These are phyloP conservation scores for Bullera alba DNA, from an alignment of 768 basidiomycete species.

Conservation along the genomic window DNA sequence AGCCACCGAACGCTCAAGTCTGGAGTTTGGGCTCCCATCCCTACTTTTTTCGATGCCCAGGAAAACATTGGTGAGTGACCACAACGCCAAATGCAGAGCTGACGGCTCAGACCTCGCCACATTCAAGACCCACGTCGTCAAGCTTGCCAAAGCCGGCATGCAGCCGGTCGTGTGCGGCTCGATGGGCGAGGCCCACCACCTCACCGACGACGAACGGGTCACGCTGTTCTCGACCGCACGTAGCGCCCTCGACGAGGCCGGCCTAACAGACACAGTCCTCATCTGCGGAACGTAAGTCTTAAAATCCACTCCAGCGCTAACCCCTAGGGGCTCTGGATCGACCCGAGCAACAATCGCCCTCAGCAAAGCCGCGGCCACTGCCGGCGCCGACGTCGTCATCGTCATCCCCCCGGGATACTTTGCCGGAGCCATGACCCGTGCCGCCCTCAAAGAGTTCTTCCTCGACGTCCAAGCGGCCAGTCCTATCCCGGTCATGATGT, in stretches of 20 bases:
- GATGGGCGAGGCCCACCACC: constrained; percentile 78
- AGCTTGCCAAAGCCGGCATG: constrained; percentile 61
- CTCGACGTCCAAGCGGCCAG: constrained; percentile 68
- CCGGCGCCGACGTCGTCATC: constrained; percentile 80
- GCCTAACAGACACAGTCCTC: constrained; percentile 57
- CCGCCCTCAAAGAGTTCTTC: constrained; percentile 72
- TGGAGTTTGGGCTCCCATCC: constrained; percentile 79
- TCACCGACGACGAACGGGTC: constrained; percentile 61
- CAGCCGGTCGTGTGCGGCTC: constrained; percentile 68
- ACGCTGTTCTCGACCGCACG: constrained; percentile 62
- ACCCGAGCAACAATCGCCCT: constrained; percentile 75
- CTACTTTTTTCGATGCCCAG: constrained; percentile 70
- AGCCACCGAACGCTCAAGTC: constrained; percentile 56
- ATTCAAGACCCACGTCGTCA: constrained; percentile 62
- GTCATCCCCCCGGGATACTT: constrained; percentile 84
- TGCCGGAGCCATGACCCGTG: constrained; percentile 62
- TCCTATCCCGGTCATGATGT: constrained; percentile 79
- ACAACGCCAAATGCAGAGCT: neutral
- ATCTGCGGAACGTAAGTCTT: constrained; percentile 61
- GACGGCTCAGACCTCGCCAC: constrained; percentile 56
- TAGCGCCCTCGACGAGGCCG: constrained; percentile 62
- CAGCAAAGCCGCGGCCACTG: constrained; percentile 66
- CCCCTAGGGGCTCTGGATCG: constrained; percentile 58
- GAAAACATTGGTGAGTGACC: constrained; percentile 71
- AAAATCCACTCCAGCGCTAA: neutral